Base-by-base conservation (phyloP, 1,139 yeast species). In the Scheffersomyces illinoinensis region DNA sequence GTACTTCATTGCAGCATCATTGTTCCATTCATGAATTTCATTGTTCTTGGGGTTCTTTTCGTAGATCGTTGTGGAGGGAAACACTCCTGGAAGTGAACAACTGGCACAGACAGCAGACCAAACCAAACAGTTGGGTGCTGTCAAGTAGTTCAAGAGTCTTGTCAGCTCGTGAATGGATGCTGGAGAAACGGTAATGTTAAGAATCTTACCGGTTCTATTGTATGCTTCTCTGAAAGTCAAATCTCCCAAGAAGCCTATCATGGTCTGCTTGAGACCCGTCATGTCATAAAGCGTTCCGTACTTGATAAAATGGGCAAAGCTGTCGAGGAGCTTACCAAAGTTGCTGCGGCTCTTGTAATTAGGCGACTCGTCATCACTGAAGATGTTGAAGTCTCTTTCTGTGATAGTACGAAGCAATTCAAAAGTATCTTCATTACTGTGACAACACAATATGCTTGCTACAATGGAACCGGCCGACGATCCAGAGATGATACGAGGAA, bases 81-180 rank as follows among this genome's bases (percentile, higher is more conserved):
- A 96, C 2, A 95, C 83, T 1, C 97, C 91, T 0, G 99, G 99
- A 24, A 95, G 83, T 0, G 98, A 89, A 73, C 99, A 95, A 50
- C 97, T 91, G 1, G 98, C 98, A 75, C 98, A 93, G 1, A 95
- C 98, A 0, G 98, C 99, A 0, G 97, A 91, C 86, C 89, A 84
- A 51, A 85, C 78, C 56, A 81, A 71, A 68, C 84, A 81, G 63
- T 81, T 77, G 0, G 85, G 85, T 1, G 85, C 85, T 1, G 85
- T 81, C 58, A 80, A 69, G 66, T 81, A 79, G 64, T 81, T 81
- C 52, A 81, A 68, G n/a, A 81, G 66, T 19, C 82, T 66, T 0
- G 84, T 79, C 62, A 79, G 85, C 62, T 90, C 95, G 67, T 88
- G 91, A 39, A 87, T 80, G 1, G 92, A 85, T 0, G 86, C 86